These are phyloP conservation scores for Alnus glutinosa DNA, from an alignment of 306 rosid genomes.

Conservation along the genomic window DNA sequence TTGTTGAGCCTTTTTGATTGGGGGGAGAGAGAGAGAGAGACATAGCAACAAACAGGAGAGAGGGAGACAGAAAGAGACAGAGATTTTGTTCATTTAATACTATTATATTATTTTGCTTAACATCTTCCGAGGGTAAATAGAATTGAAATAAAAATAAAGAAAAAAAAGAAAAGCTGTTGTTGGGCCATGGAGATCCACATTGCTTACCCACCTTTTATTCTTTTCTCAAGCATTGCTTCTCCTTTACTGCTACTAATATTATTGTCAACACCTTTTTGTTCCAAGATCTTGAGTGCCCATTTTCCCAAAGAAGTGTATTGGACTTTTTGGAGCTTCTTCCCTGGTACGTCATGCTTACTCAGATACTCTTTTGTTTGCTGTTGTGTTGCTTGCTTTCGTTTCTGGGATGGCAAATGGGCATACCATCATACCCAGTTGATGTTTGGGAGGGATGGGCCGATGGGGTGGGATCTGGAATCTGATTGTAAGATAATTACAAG, in stretches of 20 bases:
- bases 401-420: constrained; percentile 1
- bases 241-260: constrained; percentile 52
- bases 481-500: constrained; percentile 9
- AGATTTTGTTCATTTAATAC: background rate
- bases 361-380: constrained; percentile 28
- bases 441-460: constrained; percentile 3
- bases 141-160: background rate
- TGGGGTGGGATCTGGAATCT: constrained; percentile 17
- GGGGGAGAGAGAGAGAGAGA: constrained; percentile 1
- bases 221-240: constrained; percentile 56
- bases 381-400: constrained; percentile 16
- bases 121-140: constrained; percentile 6
- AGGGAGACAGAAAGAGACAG: background rate
- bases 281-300: constrained; percentile 34
- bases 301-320: constrained; percentile 32
- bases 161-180: constrained; percentile 39
- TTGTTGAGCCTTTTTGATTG: constrained; percentile 51
- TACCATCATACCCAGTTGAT: constrained; percentile 25
- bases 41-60: background rate
- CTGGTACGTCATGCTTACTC: constrained; percentile 50
- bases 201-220: constrained; percentile 74
- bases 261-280: constrained; percentile 33
- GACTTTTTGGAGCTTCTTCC: constrained; percentile 32
- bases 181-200: constrained; percentile 83
- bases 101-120: constrained; percentile 9